These are phyloP conservation scores for Fusarium xyrophilum DNA, from an alignment of 2,329 filamentous ascomycete species.

Conservation along the genomic window DNA sequence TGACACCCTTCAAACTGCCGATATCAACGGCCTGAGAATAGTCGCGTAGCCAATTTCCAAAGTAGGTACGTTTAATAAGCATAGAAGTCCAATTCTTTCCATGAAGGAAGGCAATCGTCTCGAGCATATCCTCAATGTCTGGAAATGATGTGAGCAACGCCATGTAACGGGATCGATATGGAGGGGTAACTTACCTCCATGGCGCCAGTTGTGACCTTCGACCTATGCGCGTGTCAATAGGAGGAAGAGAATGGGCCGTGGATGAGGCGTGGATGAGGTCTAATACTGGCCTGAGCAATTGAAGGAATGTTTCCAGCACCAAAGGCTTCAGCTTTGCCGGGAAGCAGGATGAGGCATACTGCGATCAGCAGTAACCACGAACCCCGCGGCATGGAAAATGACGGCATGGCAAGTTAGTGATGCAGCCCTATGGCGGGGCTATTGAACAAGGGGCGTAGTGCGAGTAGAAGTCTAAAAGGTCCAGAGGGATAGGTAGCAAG, in stretches of 20 bases:
- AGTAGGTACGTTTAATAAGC: slow-evolving; percentile 80
- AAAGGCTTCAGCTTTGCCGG: slow-evolving; percentile 65
- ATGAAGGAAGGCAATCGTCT: slow-evolving; percentile 76
- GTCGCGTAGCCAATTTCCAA: slow-evolving; percentile 87
- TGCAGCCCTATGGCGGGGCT: slow-evolving; percentile 40
- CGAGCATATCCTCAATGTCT: slow-evolving; percentile 84
- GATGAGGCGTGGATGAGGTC: neutral
- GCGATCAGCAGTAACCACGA: slow-evolving; percentile 59
- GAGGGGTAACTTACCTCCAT: slow-evolving; percentile 60
- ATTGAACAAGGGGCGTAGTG: slow-evolving; percentile 6
- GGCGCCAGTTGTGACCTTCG: slow-evolving; percentile 73
- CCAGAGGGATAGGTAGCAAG: neutral
- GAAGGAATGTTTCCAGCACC: slow-evolving; percentile 76
- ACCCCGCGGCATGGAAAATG: slow-evolving; percentile 55
- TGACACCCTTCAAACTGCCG: slow-evolving; percentile 78
- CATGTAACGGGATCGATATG: neutral
- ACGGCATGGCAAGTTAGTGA: slow-evolving; percentile 53
- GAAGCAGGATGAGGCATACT: slow-evolving; percentile 61
- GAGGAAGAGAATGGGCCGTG: neutral
- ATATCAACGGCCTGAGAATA: slow-evolving; percentile 87
- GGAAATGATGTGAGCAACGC: slow-evolving; percentile 18
- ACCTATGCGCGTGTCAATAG: slow-evolving; percentile 51
- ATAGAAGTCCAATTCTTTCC: slow-evolving; percentile 86
- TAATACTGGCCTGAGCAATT: slow-evolving; percentile 54
- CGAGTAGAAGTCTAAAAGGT: neutral